Base-by-base conservation (phyloP, 768 basidiomycete species). In the Plicaturopsis crispa region DNA sequence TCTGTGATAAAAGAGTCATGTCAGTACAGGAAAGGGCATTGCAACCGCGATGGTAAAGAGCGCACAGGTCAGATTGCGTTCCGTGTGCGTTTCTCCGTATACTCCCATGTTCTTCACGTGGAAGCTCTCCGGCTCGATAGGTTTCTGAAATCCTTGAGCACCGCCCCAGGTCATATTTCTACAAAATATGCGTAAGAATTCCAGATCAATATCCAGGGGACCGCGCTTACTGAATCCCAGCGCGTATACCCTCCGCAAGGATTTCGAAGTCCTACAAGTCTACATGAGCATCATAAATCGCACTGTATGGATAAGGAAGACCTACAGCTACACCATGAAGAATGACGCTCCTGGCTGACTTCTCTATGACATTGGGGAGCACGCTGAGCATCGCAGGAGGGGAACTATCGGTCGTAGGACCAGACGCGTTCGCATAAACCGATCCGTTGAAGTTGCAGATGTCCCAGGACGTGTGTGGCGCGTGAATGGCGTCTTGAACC, bases 241-340 rank as follows among this genome's bases (percentile, higher is more conserved):
- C n/a, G n/a, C n/a, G n/a, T n/a, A n/a, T n/a, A n/a, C 67, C 40
- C 75, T 75, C 40, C 4, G 33, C 10, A 30, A 31, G 14, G 30
- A 3, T 2, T 33, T 24, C 23, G 34, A 38, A 50, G 32, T 63
- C 14, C 28, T 67, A 67, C 40, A 63, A 26, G 5, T 12, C 2
- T 17, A 21, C 13, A 26, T 1, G 24, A 34, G 21, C 16, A 28
- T 12, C n/a, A n/a, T n/a, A n/a, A n/a, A n/a, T n/a, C 73, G 41
- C 45, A 81, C 80, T 85, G 84, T 44, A 84, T 78, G 7, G 83
- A 86, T 84, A 24, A 83, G 61, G 40, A 82, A 67, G 48, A 75
- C 86, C 55, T 88, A n/a, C 84, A 1, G 73, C 79, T 35, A 84
- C 61, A 0, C 84, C 84, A 36, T 88, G 84, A 4, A 75, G 66